Percentiles rank a stretch among this genome's conserved stretches.
These are phyloP conservation scores for Euclidium syriacum DNA, from an alignment of 345 rosid genomes.

Conservation along the genomic window DNA sequence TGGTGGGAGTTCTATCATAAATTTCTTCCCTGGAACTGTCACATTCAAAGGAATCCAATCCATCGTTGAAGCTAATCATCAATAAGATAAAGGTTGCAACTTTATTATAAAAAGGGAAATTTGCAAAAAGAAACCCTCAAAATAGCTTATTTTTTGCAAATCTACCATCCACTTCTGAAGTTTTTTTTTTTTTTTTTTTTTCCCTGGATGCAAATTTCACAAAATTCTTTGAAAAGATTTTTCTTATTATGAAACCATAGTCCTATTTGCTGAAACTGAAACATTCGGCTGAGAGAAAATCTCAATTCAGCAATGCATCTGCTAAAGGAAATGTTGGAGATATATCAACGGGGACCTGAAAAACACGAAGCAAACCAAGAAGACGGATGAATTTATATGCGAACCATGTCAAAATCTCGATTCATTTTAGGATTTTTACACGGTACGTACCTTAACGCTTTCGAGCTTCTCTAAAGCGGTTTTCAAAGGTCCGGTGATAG, in stretches of 20 bases:
- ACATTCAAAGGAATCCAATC: too few relatives aligned
- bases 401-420: not conserved
- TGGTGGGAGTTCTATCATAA: too few relatives aligned
- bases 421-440: not conserved
- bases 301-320: slow-evolving; percentile 30
- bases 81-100: too few relatives aligned
- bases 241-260: not conserved
- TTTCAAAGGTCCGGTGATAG: slow-evolving; percentile 56
- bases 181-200: too few relatives aligned
- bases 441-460: slow-evolving; percentile 43
- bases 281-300: not conserved
- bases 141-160: too few relatives aligned
- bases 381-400: not conserved
- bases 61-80: too few relatives aligned
- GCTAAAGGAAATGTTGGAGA: slow-evolving; percentile 62
- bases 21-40: too few relatives aligned
- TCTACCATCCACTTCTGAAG: too few relatives aligned
- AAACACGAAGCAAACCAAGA: not conserved
- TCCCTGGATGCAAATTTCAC: too few relatives aligned
- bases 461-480: slow-evolving; percentile 62
- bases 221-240: too few relatives aligned
- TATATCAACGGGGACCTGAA: slow-evolving; percentile 81
- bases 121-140: too few relatives aligned
- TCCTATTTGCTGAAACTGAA: not conserved
- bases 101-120: too few relatives aligned